Base-by-base conservation (phyloP, 768 basidiomycete genomes). In the Xerocomellus amylosporus region DNA sequence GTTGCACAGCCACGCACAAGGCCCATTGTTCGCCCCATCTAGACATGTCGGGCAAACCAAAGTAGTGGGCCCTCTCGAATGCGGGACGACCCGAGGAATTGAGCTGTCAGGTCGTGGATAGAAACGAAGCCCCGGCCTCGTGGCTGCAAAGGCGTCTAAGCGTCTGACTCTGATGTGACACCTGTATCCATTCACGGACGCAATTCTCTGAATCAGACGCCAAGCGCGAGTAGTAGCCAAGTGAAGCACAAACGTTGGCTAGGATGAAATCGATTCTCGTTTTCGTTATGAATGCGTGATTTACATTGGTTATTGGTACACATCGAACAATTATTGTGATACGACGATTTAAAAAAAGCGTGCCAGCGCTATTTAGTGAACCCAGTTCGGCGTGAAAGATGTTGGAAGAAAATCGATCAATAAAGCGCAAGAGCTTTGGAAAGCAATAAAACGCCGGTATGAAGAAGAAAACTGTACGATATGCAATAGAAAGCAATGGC, bases 21-120 rank as follows among this genome's bases (percentile, higher is more conserved):
- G 37, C 4, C 53, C 53, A 60, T 60, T 60, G 59, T 61, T 34
- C 54, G 49, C 58, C 46, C 7, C 5, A 49, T 60, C 34, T 28
- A 39, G 58, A 54, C 38, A 8, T 30, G 34, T 19, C 38, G 19
- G 28, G 26, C 33, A n/a, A 12, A 22, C 17, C 31, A 10, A 31
- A 31, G 36, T 15, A 10, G 24, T 6, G 24, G 24, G 24, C 24
- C 26, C 26, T 28, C 14, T 34, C 33, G 33, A 33, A 33, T 8
- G 17, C 17, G 17, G 8, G 15, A 37, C 17, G 17, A n/a, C n/a
- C 36, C 15, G 17, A 37, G 36, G 36, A 37, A 37, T 33, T 13
- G 33, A 33, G 33, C 13, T 5, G 33, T 33, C 33, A 33, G 5
- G 33, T 13, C 13, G 14, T 33, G 33, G 33, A 33, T 14, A 33